Conservation (phyloP, 768 basidiomycete genomes). For the Galerina sulciceps region DNA sequence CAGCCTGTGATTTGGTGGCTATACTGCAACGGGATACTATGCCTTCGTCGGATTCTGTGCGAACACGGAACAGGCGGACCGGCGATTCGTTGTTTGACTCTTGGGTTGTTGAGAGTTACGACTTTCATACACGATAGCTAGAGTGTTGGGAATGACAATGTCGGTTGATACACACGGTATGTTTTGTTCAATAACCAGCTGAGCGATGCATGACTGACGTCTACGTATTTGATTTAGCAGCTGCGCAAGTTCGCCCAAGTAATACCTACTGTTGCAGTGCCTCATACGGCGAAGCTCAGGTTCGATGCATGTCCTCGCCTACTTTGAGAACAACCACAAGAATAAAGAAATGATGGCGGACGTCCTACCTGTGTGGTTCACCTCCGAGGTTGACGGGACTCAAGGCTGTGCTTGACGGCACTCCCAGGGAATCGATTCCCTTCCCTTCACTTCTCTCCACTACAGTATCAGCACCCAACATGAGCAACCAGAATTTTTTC, state of each 20-base stretch:
- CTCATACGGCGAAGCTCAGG: too few relatives aligned
- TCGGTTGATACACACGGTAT: background rate
- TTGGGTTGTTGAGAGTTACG: background rate
- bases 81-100: background rate
- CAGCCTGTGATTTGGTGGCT: background rate
- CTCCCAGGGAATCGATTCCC: too few relatives aligned
- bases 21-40: background rate
- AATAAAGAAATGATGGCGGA: too few relatives aligned
- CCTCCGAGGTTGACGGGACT: too few relatives aligned
- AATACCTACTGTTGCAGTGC: background rate
- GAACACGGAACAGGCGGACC: background rate
- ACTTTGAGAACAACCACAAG: too few relatives aligned
- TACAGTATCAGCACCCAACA: too few relatives aligned
- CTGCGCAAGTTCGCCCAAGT: background rate
- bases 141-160: background rate
- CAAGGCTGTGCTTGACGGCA: too few relatives aligned
- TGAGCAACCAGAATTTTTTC: too few relatives aligned
- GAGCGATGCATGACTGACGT: too few relatives aligned
- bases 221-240: background rate
- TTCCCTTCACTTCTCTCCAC: too few relatives aligned
- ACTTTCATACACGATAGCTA: background rate
- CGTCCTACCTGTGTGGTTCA: too few relatives aligned
- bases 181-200: background rate
- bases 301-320: too few relatives aligned
- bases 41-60: background rate